Conservation (phyloP, 139 green algal genomes). For the Volvox reticuliferus region DNA sequence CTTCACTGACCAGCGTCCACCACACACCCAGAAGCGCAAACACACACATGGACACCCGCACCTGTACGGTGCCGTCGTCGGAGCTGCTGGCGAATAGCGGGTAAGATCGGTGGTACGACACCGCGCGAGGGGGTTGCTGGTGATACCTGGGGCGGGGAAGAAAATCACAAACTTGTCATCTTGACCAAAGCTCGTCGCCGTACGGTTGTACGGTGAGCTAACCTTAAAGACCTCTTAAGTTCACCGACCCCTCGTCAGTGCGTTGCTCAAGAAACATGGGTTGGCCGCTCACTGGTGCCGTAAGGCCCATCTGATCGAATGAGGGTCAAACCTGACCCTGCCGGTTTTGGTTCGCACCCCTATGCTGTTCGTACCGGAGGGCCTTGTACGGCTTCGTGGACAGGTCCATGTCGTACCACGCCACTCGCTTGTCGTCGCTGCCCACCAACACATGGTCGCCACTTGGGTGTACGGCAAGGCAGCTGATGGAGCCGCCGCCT, state of each 20-base stretch:
- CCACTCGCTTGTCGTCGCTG: conserved; percentile 86
- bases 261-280: too few species aligned
- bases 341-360: too few species aligned
- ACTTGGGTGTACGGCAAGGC: conserved; percentile 88
- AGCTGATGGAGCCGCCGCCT: conserved; percentile 84
- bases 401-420: conserved; percentile 98
- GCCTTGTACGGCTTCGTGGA: conserved; percentile 93
- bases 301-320: too few species aligned
- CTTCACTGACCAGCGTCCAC: too few species aligned
- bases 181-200: too few species aligned
- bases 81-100: conserved; percentile 75
- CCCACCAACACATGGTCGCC: conserved; percentile 96
- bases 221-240: too few species aligned
- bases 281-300: too few species aligned
- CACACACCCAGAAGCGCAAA: too few species aligned
- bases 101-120: conserved; percentile 92
- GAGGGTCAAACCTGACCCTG: too few species aligned
- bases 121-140: conserved; percentile 71
- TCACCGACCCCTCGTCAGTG: too few species aligned
- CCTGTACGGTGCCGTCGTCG: conserved; percentile 89
- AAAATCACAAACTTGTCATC: too few species aligned
- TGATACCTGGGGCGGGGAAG: conserved; percentile 74
- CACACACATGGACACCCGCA: conserved; percentile 49
- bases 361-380: conserved; percentile 70
- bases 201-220: too few species aligned